Base-by-base conservation (phyloP, 2,329 filamentous ascomycete genomes). In the Epichloe gansuensis region DNA sequence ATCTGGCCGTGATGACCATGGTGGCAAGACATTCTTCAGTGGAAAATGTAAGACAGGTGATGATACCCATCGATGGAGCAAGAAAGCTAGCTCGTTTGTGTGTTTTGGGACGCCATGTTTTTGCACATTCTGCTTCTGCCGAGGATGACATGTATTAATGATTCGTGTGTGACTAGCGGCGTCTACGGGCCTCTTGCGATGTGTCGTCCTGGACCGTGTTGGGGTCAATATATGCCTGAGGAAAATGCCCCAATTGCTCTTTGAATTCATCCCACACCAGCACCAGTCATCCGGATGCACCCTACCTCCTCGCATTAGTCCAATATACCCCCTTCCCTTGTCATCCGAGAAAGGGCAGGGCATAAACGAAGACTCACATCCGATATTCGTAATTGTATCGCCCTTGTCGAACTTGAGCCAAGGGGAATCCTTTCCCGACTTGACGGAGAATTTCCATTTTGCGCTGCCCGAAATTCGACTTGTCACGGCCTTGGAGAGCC, bases 311-410 rank as follows among this genome's bases (percentile, higher is more conserved):
- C 17, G 21, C 12, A 52, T 60, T 41, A 60, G 50, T 35, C 15
- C 15, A 41, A 1, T 3, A 42, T 48, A 7, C 49, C n/a, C 42
- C 7, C 6, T 31, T 8, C 17, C 21, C 21, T 12, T 5, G 9
- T 46, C 44, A 23, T 31, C n/a, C 23, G 17, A 43, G 21, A 43
- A 4, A 43, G 17, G 23, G 5, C 15, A 6, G 17, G 38, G 7
- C n/a, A 13, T 8, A 1, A 12, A 21, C 3, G n/a, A 21, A 3
- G 7, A 71, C 75, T 69, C 61, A 76, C 75, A 79, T 48, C 67
- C 68, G 34, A 80, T 88, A 67, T 83, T 88, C 57, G 75, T 80
- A 15, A 85, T 83, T 2, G 75, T 72, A 55, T 87, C 83, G n/a
- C 79, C 80, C 61, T 83, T 84, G 37, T 83, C 81, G 60, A 87